Conservation (phyloP, 768 basidiomycete genomes). For the Boletus bicolor region DNA sequence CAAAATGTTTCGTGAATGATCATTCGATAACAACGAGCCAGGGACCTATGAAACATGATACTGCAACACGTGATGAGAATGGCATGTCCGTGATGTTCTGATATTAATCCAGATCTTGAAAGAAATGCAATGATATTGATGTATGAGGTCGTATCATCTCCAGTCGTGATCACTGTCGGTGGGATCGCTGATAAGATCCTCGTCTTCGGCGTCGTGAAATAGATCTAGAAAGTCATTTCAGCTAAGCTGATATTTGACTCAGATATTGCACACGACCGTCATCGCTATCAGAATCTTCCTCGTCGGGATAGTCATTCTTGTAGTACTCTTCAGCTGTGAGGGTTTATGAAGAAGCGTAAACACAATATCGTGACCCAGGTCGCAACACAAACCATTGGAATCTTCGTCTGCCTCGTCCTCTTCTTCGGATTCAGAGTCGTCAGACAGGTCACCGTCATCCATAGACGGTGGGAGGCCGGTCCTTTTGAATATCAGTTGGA, state of each 20-base stretch:
- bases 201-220: slow-evolving; percentile 53
- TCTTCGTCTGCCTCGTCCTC: slow-evolving; percentile 82
- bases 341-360: neutral
- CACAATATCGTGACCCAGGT: neutral
- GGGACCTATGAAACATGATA: slow-evolving; percentile 18
- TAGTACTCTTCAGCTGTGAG: slow-evolving; percentile 74
- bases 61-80: slow-evolving; percentile 7
- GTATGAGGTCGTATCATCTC: slow-evolving; percentile 24
- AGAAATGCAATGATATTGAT: slow-evolving; percentile 20
- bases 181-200: slow-evolving; percentile 36
- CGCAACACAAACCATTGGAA: slow-evolving; percentile 59
- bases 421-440: slow-evolving; percentile 60
- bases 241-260: neutral
- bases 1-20: slow-evolving; percentile 3
- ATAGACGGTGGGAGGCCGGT: slow-evolving; percentile 61
- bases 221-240: slow-evolving; percentile 40
- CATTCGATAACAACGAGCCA: neutral
- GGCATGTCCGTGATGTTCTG: slow-evolving; percentile 19
- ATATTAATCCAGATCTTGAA: slow-evolving; percentile 18
- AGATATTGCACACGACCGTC: slow-evolving; percentile 34
- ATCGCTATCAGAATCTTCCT: slow-evolving; percentile 45
- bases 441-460: slow-evolving; percentile 52
- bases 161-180: slow-evolving; percentile 33
- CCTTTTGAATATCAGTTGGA: slow-evolving; percentile 32
- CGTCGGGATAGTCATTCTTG: slow-evolving; percentile 83